A percentile compares a stretch with the other conserved stretches of the same genome.
Conservation (phyloP, 2,329 filamentous ascomycete genomes). For the Coniella vitis region DNA sequence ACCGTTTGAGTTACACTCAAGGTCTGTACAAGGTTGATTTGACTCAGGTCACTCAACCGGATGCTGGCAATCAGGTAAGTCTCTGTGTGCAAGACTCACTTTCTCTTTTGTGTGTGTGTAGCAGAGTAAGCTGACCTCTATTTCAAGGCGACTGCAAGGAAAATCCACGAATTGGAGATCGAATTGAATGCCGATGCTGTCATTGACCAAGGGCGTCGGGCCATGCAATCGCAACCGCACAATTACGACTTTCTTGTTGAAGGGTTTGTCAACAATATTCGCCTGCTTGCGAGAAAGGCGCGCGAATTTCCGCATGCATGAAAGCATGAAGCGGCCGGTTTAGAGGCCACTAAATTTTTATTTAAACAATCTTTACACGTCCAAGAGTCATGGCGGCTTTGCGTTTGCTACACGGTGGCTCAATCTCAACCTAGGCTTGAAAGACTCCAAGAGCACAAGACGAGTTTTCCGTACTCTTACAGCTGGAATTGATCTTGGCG, state of each 20-base stretch:
- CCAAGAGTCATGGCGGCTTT: no score
- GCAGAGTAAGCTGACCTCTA: no score
- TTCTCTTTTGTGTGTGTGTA: no score
- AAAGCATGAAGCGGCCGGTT: not conserved
- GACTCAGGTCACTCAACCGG: slow-evolving; percentile 69
- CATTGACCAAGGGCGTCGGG: slow-evolving; percentile 56
- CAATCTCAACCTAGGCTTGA: no score
- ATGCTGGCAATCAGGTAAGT: slow-evolving; percentile 27
- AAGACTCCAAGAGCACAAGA: no score
- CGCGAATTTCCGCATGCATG: not conserved
- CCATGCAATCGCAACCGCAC: slow-evolving; percentile 44
- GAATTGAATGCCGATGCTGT: slow-evolving; percentile 62
- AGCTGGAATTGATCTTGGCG: no score
- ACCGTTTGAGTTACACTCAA: slow-evolving; percentile 86
- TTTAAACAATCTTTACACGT: no score
- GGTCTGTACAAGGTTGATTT: slow-evolving; percentile 84
- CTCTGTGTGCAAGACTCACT: no score
- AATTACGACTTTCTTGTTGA: slow-evolving; percentile 63
- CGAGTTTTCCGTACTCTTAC: no score
- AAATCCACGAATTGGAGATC: slow-evolving; percentile 76
- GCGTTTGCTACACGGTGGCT: no score
- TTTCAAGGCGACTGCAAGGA: slow-evolving; percentile 38
- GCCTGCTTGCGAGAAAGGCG: slow-evolving; percentile 47
- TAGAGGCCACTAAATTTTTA: no score
- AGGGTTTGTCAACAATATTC: slow-evolving; percentile 68